phyloP scores from a whole-genome alignment of 352 stramenopile genomes.

The Pythium rhizo-oryzae region DNA sequence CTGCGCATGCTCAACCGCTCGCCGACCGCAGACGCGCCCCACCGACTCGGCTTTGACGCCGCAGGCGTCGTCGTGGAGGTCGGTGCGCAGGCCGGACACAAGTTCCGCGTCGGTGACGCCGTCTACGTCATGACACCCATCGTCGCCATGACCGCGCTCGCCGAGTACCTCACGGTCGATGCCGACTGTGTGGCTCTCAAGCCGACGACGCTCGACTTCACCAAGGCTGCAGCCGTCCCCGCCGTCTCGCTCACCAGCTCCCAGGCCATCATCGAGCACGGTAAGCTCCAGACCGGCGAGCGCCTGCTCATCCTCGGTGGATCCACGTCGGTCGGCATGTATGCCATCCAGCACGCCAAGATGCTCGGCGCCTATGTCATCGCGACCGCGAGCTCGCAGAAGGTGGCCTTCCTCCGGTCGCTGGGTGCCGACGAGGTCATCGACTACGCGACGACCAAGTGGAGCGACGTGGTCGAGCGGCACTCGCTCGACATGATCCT shows the following conservation, averaged over 20 bases:
- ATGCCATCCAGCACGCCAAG: conserved; percentile 51
- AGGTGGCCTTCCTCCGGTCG: conserved; percentile 35
- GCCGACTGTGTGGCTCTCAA: conserved; percentile 44
- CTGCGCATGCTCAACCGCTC: conserved; percentile 1
- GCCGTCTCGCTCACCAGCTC: conserved; percentile 38
- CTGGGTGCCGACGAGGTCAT: conserved; percentile 45
- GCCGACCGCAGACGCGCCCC: conserved; percentile 28
- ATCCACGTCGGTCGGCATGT: conserved; percentile 37
- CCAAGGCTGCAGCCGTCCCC: conserved; percentile 39
- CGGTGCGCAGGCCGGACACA: not conserved
- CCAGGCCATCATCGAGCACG: conserved; percentile 35
- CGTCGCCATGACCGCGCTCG: conserved; percentile 22
- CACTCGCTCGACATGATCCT: conserved; percentile 18
- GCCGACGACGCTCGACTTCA: conserved; percentile 40
- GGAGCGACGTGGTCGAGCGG: conserved; percentile 4
- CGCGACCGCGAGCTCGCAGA: conserved; percentile 35
- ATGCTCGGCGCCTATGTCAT: conserved; percentile 20
- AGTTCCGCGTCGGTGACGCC: conserved; percentile 17
- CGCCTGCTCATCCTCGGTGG: conserved; percentile 47
- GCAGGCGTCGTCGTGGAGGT: conserved; percentile 10
- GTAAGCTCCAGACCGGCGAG: conserved; percentile 37
- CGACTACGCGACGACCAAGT: conserved; percentile 42
- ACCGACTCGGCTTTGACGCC: conserved; percentile 40
- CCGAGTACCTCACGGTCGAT: conserved; percentile 41
- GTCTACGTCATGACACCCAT: conserved; percentile 25